Conservation (phyloP, 148 eudicot genomes). For the Fagopyrum tataricum region DNA sequence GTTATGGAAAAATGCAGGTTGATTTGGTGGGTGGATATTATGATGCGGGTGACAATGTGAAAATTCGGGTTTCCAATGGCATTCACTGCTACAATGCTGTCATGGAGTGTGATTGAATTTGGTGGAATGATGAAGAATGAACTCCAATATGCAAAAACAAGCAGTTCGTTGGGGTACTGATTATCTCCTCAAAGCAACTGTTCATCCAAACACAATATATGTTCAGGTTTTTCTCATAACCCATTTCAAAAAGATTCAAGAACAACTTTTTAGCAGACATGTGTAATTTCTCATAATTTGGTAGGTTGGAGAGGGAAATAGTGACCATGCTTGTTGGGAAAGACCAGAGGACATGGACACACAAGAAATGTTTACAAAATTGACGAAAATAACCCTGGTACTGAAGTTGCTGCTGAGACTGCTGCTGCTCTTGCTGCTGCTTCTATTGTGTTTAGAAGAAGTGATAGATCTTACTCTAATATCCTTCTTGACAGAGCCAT, state of each 20-base stretch:
- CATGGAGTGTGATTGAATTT: conserved; percentile 63
- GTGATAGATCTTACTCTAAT: conserved; percentile 66
- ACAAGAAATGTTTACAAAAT: conserved; percentile 68
- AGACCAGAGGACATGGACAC: conserved; percentile 99
- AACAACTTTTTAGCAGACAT: no score
- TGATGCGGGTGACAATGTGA: conserved; percentile 94
- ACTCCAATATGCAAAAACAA: conserved; percentile 60
- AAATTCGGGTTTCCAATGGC: conserved; percentile 96
- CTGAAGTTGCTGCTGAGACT: conserved; percentile 96
- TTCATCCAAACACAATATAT: conserved; percentile 75
- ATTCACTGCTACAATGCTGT: conserved; percentile 62
- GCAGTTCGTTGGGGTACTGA: conserved; percentile 93
- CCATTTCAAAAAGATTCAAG: neutral
- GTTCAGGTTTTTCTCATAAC: conserved; percentile 44
- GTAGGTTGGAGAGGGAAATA: conserved; percentile 81
- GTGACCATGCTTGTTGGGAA: conserved; percentile 96
- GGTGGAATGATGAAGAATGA: conserved; percentile 87
- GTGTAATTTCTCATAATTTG: neutral
- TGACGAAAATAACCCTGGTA: conserved; percentile 74
- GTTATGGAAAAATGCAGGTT: conserved; percentile 37
- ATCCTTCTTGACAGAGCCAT: conserved; percentile 61
- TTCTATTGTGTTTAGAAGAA: conserved; percentile 65
- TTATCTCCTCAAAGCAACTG: conserved; percentile 94
- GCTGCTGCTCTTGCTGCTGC: conserved; percentile 98
- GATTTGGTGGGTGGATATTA: conserved; percentile 83